A percentile compares a stretch with the other conserved stretches of the same genome.
These are phyloP conservation scores for Paecilomyces niveus DNA, from an alignment of 2,329 filamentous ascomycete genomes.

Conservation along the genomic window DNA sequence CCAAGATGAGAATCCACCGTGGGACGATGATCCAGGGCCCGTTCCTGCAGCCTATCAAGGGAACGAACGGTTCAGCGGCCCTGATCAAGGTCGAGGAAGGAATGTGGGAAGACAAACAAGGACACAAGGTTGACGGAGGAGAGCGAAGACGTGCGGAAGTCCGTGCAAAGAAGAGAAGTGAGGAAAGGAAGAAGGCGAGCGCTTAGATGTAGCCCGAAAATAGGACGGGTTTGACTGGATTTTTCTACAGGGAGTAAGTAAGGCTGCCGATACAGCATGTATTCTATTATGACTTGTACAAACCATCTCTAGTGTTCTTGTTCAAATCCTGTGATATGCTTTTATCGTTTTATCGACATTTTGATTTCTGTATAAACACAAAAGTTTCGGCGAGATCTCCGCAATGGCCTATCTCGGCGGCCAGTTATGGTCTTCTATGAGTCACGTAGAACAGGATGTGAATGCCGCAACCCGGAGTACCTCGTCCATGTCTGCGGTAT, in stretches of 20 bases:
- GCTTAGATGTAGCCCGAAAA: conserved; percentile 7
- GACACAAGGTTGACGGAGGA: conserved; percentile 91
- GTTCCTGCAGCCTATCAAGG: conserved; percentile 62
- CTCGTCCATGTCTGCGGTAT: background rate
- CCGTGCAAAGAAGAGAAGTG: conserved; percentile 74
- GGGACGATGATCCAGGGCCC: conserved; percentile 67
- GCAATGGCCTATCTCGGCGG: background rate
- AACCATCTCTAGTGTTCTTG: background rate
- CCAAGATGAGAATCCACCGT: conserved; percentile 61
- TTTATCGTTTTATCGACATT: background rate
- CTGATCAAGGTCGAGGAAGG: conserved; percentile 69
- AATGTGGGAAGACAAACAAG: conserved; percentile 84
- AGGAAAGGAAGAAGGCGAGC: conserved; percentile 64
- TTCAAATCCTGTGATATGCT: background rate
- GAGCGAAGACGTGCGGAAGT: conserved; percentile 84
- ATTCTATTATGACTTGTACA: background rate
- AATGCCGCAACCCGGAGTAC: background rate
- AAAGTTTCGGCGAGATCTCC: background rate
- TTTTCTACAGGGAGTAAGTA: background rate
- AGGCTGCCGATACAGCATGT: background rate
- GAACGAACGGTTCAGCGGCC: conserved; percentile 52
- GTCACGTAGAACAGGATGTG: background rate
- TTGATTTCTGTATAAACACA: background rate
- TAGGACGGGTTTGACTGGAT: background rate
- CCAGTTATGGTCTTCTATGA: background rate